Evolutionary conservation across 2,329 filamentous ascomycete species (phyloP), one percentile per base, ranked within the genome.

Genomic region (Bipolaris oryzae): DNA sequence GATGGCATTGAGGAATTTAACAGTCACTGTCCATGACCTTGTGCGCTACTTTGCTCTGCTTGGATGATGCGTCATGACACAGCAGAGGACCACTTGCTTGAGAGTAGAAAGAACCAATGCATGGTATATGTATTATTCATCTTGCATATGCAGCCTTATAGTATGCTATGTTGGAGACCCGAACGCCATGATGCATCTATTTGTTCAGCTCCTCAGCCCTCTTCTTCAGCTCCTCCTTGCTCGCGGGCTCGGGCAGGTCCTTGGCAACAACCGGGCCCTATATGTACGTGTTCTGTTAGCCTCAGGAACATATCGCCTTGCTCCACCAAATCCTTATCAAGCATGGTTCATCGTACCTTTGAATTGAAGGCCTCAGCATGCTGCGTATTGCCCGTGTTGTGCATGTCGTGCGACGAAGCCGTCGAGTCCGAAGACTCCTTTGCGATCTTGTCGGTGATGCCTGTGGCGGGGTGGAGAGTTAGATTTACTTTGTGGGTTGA

Each of bases 131-230:
- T 42, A 42, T 15, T 7, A 23, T 23, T 25, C 2, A n/a, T 25
- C 13, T 42, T 42, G 15, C 10, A 21, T n/a, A 23, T 42, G 9
- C 25, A 15, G 2, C 18, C 13, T 25, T 15, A 10, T 25, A 42
- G 10, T 15, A 20, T 15, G 15, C n/a, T 25, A 3, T 7, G 13
- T n/a, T n/a, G 6, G 11, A 5, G 18, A 42, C 11, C 15, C 10
- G 20, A 6, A n/a, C 20, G 28, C 10, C 28, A 31, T n/a, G 3
- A 42, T 25, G 9, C 20, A 20, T 16, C 20, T 79, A 77, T 66
- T 81, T 80, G 72, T 82, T 82, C 64, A 82, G 57, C 73, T 82
- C 80, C 61, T 79, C 79, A n/a, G 77, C 74, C 60, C 80, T 73
- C 74, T 78, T 80, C 78, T 77, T 80, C 39, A 81, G 69, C 64